These are phyloP conservation scores for Pythium aphanidermatum DNA, from an alignment of 352 stramenopile genomes.

Conservation along the genomic window DNA sequence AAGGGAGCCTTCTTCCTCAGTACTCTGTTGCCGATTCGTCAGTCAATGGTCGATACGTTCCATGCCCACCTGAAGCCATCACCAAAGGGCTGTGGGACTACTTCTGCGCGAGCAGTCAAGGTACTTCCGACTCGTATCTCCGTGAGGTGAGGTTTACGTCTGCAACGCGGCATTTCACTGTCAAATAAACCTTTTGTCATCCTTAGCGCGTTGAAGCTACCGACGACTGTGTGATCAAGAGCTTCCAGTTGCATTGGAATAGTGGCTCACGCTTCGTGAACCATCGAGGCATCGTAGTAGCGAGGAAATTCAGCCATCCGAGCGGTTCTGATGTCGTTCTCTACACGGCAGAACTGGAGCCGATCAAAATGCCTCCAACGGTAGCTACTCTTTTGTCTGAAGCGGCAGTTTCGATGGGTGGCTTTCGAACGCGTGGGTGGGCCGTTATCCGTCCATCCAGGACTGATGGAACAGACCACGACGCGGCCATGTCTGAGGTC, in stretches of 20 bases:
- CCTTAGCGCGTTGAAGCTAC: constrained; percentile 2
- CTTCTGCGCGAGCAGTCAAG: neutral
- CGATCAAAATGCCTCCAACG: no score
- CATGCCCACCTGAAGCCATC: neutral
- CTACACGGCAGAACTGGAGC: constrained; percentile 3
- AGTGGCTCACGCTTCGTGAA: neutral
- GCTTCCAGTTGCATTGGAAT: constrained; percentile 1
- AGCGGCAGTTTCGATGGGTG: neutral
- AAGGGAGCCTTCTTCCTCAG: no score
- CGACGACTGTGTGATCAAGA: constrained; percentile 3
- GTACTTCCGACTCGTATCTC: neutral
- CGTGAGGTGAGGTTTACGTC: constrained; percentile 1
- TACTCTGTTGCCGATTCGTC: no score
- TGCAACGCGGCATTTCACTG: neutral
- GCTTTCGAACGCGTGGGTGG: constrained; percentile 2
- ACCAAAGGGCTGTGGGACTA: neutral
- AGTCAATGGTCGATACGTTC: no score
- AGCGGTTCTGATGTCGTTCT: constrained; percentile 1
- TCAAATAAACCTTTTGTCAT: neutral
- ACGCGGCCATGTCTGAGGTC: neutral
- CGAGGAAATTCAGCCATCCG: neutral
- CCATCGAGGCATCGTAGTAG: constrained; percentile 1
- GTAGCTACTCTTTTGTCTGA: no score
- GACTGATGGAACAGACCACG: neutral
- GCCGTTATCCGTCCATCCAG: neutral